Percentiles rank a stretch among this genome's conserved stretches.
Conservation (phyloP, 2,329 filamentous ascomycete genomes). For the Penicillium occitanis region DNA sequence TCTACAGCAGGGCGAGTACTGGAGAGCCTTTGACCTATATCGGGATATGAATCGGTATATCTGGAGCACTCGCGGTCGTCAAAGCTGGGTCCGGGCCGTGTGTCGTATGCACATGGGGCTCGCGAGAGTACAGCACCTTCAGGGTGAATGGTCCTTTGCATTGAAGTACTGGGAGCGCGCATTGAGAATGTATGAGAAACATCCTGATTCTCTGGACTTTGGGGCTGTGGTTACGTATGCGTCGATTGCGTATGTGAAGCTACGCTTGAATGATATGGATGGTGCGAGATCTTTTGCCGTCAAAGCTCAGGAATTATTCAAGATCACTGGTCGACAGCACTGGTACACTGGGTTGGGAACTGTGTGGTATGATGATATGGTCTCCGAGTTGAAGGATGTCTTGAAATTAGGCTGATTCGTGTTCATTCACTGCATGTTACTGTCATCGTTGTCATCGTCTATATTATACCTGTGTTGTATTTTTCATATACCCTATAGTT, state of each 20-base stretch:
- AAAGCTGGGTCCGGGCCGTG: slow-evolving; percentile 1
- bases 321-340: not conserved
- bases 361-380: slow-evolving; percentile 8
- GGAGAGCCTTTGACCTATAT: slow-evolving; percentile 13
- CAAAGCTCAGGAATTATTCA: not conserved
- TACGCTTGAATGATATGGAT: slow-evolving; percentile 2
- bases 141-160: slow-evolving; percentile 3
- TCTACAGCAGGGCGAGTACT: slow-evolving; percentile 15
- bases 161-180: slow-evolving; percentile 16
- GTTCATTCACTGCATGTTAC: not conserved
- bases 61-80: not conserved
- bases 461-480: not conserved
- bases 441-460: not conserved
- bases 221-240: slow-evolving; percentile 6
- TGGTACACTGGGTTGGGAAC: slow-evolving; percentile 11
- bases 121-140: slow-evolving; percentile 9
- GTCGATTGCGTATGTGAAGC: slow-evolving; percentile 2
- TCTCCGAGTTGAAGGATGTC: not conserved
- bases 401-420: not conserved
- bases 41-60: slow-evolving; percentile 3
- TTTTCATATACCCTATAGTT: not conserved
- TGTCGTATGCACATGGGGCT: slow-evolving; percentile 15
- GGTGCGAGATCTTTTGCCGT: not conserved
- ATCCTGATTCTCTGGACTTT: slow-evolving; percentile 1
- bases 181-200: slow-evolving; percentile 12